phyloP scores from a whole-genome alignment of 805 yeast genomes.

The Metahyphopichia silvanorum region DNA sequence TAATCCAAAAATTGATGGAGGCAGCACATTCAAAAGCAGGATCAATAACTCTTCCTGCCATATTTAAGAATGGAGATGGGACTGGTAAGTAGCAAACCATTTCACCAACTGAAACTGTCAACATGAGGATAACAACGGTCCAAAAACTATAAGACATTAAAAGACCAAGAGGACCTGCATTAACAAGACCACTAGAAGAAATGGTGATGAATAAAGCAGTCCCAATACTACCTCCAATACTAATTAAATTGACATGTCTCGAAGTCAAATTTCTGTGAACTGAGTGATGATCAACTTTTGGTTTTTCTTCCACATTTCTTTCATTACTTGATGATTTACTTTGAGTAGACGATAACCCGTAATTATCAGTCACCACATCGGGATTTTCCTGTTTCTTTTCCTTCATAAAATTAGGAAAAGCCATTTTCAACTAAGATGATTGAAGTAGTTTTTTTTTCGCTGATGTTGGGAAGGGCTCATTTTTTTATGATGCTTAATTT shows the following conservation, averaged over 20 bases:
- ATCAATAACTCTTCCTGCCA: constrained; percentile 38
- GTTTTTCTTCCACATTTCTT: no score
- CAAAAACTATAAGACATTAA: constrained; percentile 29
- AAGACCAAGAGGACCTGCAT: constrained; percentile 35
- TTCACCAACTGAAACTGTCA: constrained; percentile 35
- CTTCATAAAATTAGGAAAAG: no score
- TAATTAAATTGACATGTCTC: constrained; percentile 37
- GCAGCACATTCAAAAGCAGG: constrained; percentile 33
- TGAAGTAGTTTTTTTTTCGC: no score
- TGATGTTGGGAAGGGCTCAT: no score
- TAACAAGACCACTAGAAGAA: constrained; percentile 24
- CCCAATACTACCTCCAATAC: constrained; percentile 41
- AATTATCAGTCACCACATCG: no score
- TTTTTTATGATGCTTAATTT: no score
- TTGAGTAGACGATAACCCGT: no score
- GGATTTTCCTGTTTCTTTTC: no score
- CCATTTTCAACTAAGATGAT: no score
- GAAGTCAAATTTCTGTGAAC: constrained; percentile 12
- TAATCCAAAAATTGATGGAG: constrained; percentile 35
- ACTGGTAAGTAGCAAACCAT: constrained; percentile 37
- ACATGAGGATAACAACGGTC: constrained; percentile 27
- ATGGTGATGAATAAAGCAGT: constrained; percentile 36
- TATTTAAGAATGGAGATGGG: constrained; percentile 32
- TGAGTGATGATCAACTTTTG: background rate
- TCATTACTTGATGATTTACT: no score